These are phyloP conservation scores for Coemansia erecta DNA, from an alignment of 192 early-diverging fungal species.

Conservation along the genomic window DNA sequence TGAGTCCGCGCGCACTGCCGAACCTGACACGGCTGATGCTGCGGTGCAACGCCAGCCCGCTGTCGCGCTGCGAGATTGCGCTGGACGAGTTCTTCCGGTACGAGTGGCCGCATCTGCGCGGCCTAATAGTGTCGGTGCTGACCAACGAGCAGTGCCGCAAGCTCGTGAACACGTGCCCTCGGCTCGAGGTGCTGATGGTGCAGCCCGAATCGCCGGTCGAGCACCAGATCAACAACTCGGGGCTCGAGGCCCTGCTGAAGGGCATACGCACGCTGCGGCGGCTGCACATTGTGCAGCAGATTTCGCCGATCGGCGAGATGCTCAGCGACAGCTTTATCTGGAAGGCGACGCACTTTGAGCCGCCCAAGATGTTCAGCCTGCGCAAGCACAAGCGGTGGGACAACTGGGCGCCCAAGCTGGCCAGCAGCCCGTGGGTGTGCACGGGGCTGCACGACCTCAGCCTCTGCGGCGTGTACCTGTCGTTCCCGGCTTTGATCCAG, in stretches of 20 bases:
- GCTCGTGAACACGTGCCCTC: slow-evolving; percentile 32
- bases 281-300: slow-evolving; percentile 49
- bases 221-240: slow-evolving; percentile 52
- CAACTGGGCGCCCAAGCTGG: slow-evolving; percentile 53
- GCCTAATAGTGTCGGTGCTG: slow-evolving; percentile 45
- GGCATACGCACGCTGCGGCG: slow-evolving; percentile 37
- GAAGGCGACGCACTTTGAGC: slow-evolving; percentile 47
- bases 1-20: slow-evolving; percentile 46
- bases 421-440: slow-evolving; percentile 51
- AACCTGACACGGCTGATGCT: slow-evolving; percentile 48
- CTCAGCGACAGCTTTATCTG: slow-evolving; percentile 50
- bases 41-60: slow-evolving; percentile 45
- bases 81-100: slow-evolving; percentile 47
- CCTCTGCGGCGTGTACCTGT: slow-evolving; percentile 50
- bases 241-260: slow-evolving; percentile 42
- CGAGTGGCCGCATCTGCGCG: slow-evolving; percentile 48
- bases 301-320: slow-evolving; percentile 54
- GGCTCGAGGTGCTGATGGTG: slow-evolving; percentile 49
- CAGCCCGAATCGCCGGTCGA: slow-evolving; percentile 51
- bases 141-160: slow-evolving; percentile 46
- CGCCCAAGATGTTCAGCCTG: slow-evolving; percentile 47
- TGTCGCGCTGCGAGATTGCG: slow-evolving; percentile 39
- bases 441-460: slow-evolving; percentile 34
- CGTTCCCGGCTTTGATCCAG: slow-evolving; percentile 50
- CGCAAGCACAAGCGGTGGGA: slow-evolving; percentile 49